Evolutionary conservation across 164 flowering plant species (phyloP), one percentile per base, ranked within the genome.

Genomic region (Piper longum): DNA sequence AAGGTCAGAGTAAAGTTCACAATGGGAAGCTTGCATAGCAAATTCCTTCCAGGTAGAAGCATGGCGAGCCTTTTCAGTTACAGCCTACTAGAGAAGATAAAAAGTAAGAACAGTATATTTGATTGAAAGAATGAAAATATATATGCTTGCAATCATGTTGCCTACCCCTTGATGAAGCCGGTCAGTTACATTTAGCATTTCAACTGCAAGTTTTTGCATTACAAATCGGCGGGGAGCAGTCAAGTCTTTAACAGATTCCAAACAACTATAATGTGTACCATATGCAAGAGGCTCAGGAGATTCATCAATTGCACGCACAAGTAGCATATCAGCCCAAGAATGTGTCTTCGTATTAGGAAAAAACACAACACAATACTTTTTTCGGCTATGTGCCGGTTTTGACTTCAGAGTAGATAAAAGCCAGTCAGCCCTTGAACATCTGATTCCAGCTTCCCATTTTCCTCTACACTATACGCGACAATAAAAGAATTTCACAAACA

Each of bases 371-470:
- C 83, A 70, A 70, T 85, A 86, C 66, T 85, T 73, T 78, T 95
- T 95, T 68, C 83, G 67, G 45, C 79, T 89, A 75, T 86, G 96
- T 39, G 91, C 87, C 44, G 96, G 97, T 72, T 85, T 89, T 56
- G 84, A 89, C 74, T 74, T 95, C 74, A 87, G 64, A 72, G 85
- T 79, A 63, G 91, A 73, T 56, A 87, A 73, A 41, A 96, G 97
- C 81, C 95, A 89, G 76, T 95, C 97, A 63, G 80, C 85, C 78
- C 86, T 78, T 62, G 84, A 82, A 75, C 97, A 95, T 70, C 85
- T 76, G 57, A 95, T 84, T 65, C 95, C 99, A 4, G 93, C 85
- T 65, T 91, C 93, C 99, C 99, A 95, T 79, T 79, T 81, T 63
- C 95, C 96, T 77, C 88, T 81, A 91, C 96, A 91, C 99, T 91